These are phyloP conservation scores for Penicillium sp. DNA, from an alignment of 2,329 filamentous ascomycete genomes.

Conservation along the genomic window DNA sequence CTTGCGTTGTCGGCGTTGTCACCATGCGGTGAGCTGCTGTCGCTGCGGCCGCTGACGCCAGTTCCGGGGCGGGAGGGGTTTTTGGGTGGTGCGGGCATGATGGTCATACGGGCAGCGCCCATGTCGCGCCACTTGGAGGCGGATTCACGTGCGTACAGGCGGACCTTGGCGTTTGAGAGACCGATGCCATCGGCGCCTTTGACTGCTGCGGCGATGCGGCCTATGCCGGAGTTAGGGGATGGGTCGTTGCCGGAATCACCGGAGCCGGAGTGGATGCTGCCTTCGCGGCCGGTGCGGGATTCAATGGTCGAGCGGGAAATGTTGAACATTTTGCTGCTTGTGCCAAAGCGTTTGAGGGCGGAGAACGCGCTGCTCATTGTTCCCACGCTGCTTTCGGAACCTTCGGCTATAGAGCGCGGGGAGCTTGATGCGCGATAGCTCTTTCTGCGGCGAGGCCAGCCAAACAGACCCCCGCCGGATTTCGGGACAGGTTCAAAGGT, in stretches of 20 bases:
- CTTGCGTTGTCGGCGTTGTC: constrained; percentile 17
- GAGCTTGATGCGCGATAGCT: constrained; percentile 59
- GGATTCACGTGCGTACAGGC: constrained; percentile 75
- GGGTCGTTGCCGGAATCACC: constrained; percentile 48
- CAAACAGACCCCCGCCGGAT: constrained; percentile 42
- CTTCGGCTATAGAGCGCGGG: constrained; percentile 55
- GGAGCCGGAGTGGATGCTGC: constrained; percentile 60
- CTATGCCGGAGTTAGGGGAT: constrained; percentile 58
- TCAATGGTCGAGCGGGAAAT: constrained; percentile 74
- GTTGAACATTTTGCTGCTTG: constrained; percentile 73
- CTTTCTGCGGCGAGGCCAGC: constrained; percentile 52
- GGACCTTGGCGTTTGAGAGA: constrained; percentile 70
- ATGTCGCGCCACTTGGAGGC: constrained; percentile 86
- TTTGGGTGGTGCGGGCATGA: constrained; percentile 60
- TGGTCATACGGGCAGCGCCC: constrained; percentile 78
- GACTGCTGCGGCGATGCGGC: constrained; percentile 47
- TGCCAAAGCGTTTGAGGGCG: constrained; percentile 71
- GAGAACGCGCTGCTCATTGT: constrained; percentile 77
- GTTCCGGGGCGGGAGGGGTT: constrained; percentile 32
- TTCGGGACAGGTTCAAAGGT: constrained; percentile 47
- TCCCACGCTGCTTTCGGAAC: constrained; percentile 73
- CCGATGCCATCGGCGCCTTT: constrained; percentile 63
- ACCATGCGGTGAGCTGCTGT: constrained; percentile 23
- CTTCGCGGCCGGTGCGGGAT: constrained; percentile 52
- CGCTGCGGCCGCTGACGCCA: constrained; percentile 53